Percentiles rank a stretch among this genome's conserved stretches.
phyloP scores from a whole-genome alignment of 495 filamentous ascomycete species.

The Aspergillus affinis region DNA sequence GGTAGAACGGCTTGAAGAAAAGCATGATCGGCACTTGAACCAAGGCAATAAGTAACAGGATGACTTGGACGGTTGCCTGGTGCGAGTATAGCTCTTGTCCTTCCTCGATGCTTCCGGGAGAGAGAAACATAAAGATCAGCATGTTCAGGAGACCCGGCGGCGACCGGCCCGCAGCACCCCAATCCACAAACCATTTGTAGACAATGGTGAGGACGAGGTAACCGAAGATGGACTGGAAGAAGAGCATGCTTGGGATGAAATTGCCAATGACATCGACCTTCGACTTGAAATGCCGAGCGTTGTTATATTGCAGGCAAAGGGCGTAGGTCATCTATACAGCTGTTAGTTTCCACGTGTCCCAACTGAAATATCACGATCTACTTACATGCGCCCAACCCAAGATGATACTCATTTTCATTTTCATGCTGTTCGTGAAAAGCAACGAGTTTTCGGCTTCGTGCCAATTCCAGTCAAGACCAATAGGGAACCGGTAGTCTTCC shows the following conservation, averaged over 20 bases:
- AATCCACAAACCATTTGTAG: slow-evolving; percentile 96
- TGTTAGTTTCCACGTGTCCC: slow-evolving; percentile 12
- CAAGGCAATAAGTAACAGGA: slow-evolving; percentile 80
- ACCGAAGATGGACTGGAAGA: slow-evolving; percentile 98
- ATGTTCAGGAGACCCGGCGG: slow-evolving; percentile 94
- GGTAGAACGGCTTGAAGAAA: slow-evolving; percentile 92
- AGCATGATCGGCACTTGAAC: slow-evolving; percentile 86
- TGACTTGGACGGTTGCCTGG: slow-evolving; percentile 70
- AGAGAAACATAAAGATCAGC: slow-evolving; percentile 99
- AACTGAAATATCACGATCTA: slow-evolving; percentile 6
- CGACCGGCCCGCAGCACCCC: slow-evolving; percentile 59
- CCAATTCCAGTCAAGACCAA: slow-evolving; percentile 97
- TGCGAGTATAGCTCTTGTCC: slow-evolving; percentile 76
- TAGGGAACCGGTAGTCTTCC: slow-evolving; percentile 79
- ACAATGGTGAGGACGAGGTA: slow-evolving; percentile 92
- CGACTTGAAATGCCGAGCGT: slow-evolving; percentile 89
- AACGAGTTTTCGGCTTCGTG: slow-evolving; percentile 92
- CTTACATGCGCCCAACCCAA: slow-evolving; percentile 87
- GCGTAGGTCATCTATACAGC: slow-evolving; percentile 86
- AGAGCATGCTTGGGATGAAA: slow-evolving; percentile 97
- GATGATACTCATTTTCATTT: slow-evolving; percentile 99
- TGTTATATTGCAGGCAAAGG: slow-evolving; percentile 87
- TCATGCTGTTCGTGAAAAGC: slow-evolving; percentile 94
- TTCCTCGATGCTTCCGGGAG: slow-evolving; percentile 72
- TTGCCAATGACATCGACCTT: slow-evolving; percentile 95